phyloP scores from a whole-genome alignment of 2,329 filamentous ascomycete genomes.

The Acrocalymma vagum region DNA sequence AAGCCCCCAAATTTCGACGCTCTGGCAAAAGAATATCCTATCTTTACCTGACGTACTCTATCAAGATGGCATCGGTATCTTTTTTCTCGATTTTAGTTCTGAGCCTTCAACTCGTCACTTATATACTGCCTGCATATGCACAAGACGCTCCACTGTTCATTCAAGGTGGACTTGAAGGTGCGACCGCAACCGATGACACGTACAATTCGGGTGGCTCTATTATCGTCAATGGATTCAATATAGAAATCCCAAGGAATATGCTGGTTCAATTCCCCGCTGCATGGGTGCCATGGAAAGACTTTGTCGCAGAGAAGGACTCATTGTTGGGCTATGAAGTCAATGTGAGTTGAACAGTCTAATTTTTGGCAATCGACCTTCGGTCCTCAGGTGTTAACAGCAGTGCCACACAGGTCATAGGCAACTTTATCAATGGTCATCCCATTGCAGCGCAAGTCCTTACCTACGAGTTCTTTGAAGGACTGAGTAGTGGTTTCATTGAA shows the following conservation, averaged over 20 bases:
- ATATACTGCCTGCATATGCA: too few species aligned
- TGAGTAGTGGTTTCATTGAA: slow-evolving; percentile 37
- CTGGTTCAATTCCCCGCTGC: slow-evolving; percentile 57
- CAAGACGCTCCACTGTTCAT: slow-evolving; percentile 12
- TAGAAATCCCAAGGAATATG: slow-evolving; percentile 56
- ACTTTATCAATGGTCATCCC: slow-evolving; percentile 38
- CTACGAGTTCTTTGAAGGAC: slow-evolving; percentile 38
- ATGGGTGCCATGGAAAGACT: slow-evolving; percentile 48
- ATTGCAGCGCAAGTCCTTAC: slow-evolving; percentile 44
- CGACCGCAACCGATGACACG: too few species aligned
- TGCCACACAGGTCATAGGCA: slow-evolving; percentile 36
- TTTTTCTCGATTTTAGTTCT: too few species aligned
- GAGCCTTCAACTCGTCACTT: too few species aligned
- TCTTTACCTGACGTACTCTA: too few species aligned
- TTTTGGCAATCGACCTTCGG: too few species aligned
- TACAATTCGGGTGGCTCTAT: slow-evolving; percentile 56
- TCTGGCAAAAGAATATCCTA: too few species aligned
- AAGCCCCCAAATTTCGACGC: too few species aligned
- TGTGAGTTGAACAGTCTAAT: neutral
- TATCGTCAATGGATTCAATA: slow-evolving; percentile 51
- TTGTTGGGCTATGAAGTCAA: too few species aligned
- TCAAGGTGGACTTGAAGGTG: slow-evolving; percentile 12
- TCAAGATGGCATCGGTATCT: too few species aligned
- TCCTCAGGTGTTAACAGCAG: too few species aligned
- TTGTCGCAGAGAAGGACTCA: slow-evolving; percentile 18